A percentile compares a stretch with the other conserved stretches of the same genome.
Conservation (phyloP, 2,329 filamentous ascomycete species). For the Aspergillus sergii region DNA sequence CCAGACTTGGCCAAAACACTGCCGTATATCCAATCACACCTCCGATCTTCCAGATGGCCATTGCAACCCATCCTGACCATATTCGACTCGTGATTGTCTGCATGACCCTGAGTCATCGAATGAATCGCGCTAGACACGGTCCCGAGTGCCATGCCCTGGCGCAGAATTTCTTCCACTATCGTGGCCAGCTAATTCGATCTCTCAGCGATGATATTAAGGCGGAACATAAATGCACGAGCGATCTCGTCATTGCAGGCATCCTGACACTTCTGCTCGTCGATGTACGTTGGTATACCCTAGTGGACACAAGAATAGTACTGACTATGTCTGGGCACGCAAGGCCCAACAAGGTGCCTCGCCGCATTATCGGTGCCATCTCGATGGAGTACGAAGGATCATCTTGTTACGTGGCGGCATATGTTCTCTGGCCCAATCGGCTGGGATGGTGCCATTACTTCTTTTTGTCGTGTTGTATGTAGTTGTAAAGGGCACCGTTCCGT, state of each 20-base stretch:
- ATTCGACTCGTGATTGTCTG: conserved; percentile 34
- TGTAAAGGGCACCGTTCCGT: conserved; percentile 14
- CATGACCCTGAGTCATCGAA: conserved; percentile 37
- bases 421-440: conserved; percentile 19
- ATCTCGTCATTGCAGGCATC: conserved; percentile 37
- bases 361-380: conserved; percentile 41
- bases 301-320: background rate
- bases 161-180: conserved; percentile 32
- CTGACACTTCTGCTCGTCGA: conserved; percentile 36
- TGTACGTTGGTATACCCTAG: conserved; percentile 23
- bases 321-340: conserved; percentile 20
- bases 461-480: conserved; percentile 20
- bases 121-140: conserved; percentile 29
- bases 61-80: conserved; percentile 28
- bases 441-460: conserved; percentile 28
- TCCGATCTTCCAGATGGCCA: conserved; percentile 18
- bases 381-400: conserved; percentile 36
- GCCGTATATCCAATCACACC: conserved; percentile 29
- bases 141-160: conserved; percentile 20
- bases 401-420: conserved; percentile 37
- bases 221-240: conserved; percentile 11
- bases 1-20: conserved; percentile 26
- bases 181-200: conserved; percentile 34
- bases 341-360: conserved; percentile 32
- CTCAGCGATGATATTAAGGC: conserved; percentile 29